Evolutionary conservation across 768 basidiomycete species (phyloP).

Genomic region (Serendipita vermifera): DNA sequence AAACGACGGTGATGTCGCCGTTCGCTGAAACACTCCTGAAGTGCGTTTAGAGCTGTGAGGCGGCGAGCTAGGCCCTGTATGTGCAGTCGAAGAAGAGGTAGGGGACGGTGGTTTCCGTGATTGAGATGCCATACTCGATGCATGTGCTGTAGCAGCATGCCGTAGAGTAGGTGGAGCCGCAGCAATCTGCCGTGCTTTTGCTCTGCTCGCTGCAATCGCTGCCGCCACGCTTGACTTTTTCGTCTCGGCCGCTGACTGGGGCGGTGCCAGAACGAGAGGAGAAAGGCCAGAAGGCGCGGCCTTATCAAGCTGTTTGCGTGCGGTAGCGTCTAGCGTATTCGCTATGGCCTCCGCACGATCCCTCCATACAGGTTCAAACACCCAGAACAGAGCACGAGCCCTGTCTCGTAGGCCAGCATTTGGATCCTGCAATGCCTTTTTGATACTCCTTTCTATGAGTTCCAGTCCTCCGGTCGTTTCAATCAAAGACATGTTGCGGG

Average conservation of each 20-base stretch:
- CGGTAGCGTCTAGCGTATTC: constrained; percentile 49
- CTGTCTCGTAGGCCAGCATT: constrained; percentile 69
- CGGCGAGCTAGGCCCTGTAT: constrained; percentile 24
- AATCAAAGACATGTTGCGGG: constrained; percentile 46
- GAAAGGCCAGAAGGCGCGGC: constrained; percentile 51
- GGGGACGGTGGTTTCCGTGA: neutral
- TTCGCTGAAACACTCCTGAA: constrained; percentile 23
- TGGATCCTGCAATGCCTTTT: constrained; percentile 59
- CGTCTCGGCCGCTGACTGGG: constrained; percentile 24
- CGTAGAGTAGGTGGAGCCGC: constrained; percentile 65
- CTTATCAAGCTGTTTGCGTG: constrained; percentile 77
- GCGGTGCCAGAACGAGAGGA: constrained; percentile 39
- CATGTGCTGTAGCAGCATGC: constrained; percentile 68
- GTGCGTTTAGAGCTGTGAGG: constrained; percentile 30
- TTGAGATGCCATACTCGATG: constrained; percentile 22
- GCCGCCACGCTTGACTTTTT: constrained; percentile 80
- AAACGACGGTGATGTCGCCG: constrained; percentile 26
- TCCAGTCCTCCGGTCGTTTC: constrained; percentile 60
- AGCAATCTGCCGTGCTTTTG: constrained; percentile 74
- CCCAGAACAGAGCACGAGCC: constrained; percentile 67
- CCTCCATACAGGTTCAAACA: constrained; percentile 61
- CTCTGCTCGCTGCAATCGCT: constrained; percentile 79
- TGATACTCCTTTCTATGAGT: constrained; percentile 56
- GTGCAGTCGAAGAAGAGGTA: constrained; percentile 19
- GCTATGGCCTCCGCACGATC: constrained; percentile 52